A percentile compares a stretch with the other conserved stretches of the same genome.
Evolutionary conservation across 768 basidiomycete species (phyloP).

Genomic region (Suillus variegatus): DNA sequence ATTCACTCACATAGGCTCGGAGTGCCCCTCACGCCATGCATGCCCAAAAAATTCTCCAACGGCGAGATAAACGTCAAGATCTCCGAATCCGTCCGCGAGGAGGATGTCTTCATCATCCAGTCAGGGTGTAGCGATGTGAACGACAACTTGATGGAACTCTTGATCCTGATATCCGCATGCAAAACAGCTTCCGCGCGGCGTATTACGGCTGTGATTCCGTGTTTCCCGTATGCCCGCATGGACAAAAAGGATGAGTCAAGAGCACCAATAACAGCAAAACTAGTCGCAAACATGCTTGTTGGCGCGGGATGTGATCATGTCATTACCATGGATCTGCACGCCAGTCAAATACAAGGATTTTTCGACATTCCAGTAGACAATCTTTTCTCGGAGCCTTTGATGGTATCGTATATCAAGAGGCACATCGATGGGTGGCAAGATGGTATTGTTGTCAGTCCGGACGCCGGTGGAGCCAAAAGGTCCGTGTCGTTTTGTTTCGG

Average conservation of each 20-base stretch:
- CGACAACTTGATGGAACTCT: conserved; percentile 97
- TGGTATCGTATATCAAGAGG: conserved; percentile 90
- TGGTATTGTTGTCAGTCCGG: conserved; percentile 92
- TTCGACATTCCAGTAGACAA: conserved; percentile 99
- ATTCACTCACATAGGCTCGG: conserved; percentile 74
- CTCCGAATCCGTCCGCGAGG: conserved; percentile 92
- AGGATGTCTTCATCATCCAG: conserved; percentile 99
- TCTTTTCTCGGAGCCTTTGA: conserved; percentile 92
- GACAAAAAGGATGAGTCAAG: conserved; percentile 98
- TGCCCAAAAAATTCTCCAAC: conserved; percentile 89
- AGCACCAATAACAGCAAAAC: conserved; percentile 96
- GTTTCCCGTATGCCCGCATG: conserved; percentile 95
- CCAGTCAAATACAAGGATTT: conserved; percentile 98
- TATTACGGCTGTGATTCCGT: conserved; percentile 97
- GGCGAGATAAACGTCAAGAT: conserved; percentile 97
- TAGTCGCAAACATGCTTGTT: conserved; percentile 96
- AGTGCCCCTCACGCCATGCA: conserved; percentile 82
- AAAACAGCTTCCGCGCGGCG: conserved; percentile 94
- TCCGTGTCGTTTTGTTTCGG: conserved; percentile 39
- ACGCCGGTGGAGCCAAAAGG: conserved; percentile 99
- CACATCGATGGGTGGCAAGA: conserved; percentile 85
- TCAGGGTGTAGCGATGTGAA: conserved; percentile 88
- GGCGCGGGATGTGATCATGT: conserved; percentile 98
- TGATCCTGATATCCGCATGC: conserved; percentile 97
- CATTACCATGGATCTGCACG: conserved; percentile 99